Conservation (phyloP, 768 basidiomycete species). For the Podaxis mareebaensis region DNA sequence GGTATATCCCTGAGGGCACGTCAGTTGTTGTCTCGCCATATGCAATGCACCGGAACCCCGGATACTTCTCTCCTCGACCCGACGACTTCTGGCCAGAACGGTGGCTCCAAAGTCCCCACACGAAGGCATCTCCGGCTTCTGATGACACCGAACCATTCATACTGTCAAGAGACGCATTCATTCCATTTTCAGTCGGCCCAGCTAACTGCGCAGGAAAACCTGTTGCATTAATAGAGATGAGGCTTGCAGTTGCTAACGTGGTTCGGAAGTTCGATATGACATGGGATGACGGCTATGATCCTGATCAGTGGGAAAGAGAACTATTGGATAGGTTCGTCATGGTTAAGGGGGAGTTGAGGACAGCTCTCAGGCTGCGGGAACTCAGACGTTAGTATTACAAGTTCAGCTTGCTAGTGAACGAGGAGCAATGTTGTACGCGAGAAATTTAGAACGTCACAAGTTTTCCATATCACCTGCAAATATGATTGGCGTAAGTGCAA, state of each 20-base stretch:
- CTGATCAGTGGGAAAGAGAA: constrained; percentile 14
- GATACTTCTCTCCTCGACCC: constrained; percentile 38
- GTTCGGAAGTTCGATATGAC: constrained; percentile 16
- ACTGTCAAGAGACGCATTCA: constrained; percentile 20
- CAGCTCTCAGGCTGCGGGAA: background rate
- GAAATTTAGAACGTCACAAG: no score
- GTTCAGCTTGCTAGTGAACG: no score
- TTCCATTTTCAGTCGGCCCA: constrained; percentile 46
- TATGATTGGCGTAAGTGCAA: no score
- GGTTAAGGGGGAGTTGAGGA: constrained; percentile 11
- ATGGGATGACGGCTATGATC: constrained; percentile 17
- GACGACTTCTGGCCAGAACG: constrained; percentile 38
- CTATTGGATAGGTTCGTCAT: constrained; percentile 19
- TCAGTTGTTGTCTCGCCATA: constrained; percentile 35
- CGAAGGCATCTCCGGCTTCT: background rate
- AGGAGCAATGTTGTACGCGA: no score
- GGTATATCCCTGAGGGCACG: constrained; percentile 41
- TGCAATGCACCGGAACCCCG: constrained; percentile 34
- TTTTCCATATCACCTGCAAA: no score
- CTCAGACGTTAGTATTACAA: background rate
- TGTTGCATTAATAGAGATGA: constrained; percentile 36
- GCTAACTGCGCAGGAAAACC: constrained; percentile 51
- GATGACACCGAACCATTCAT: constrained; percentile 14
- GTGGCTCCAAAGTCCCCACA: constrained; percentile 27
- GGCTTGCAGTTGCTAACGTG: constrained; percentile 18